Evolutionary conservation across 2,329 filamentous ascomycete genomes (phyloP), one percentile per base, ranked within the genome.

Genomic region (Alternaria metachromatica): DNA sequence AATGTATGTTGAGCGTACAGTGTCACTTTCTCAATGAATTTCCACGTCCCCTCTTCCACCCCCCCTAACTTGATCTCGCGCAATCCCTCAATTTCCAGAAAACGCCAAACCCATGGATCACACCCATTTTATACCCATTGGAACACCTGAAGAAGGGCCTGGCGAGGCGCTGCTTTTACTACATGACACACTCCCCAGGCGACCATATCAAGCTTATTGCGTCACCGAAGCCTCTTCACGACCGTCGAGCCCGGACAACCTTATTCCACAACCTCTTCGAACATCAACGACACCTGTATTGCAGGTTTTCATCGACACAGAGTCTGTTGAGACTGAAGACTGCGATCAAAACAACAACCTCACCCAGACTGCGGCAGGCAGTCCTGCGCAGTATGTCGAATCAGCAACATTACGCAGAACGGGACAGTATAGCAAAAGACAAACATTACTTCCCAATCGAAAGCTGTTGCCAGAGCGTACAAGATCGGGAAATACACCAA

Each of bases 191-290:
- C 8, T 45, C 13, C 28, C 20, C 56, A 46, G 43, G 11, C 64
- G 46, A 15, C 64, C 63, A 6, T 68, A 71, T 20, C 71, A 73
- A 53, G 67, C 69, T 21, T 73, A 73, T 20, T 73, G 71, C 58
- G 64, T 62, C 21, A 73, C 71, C 5, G 65, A 66, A 57, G 53
- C 62, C 8, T 68, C 69, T 10, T 72, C 71, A 23, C 62, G 69
- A 33, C 49, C 68, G 43, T 21, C 63, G 7, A 72, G 63, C 48
- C 68, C 66, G n/a, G 58, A 69, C 13, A 6, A 9, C 59, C 60
- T 71, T 28, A 55, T 49, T 20, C 60, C 63, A 25, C 54, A 46
- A 37, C 68, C 63, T 6, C 23, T 62, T 15, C 55, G 33, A 13
- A 26, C 46, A 33, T 33, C 15, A 9, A 5, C 6, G 23, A 45